A percentile compares a stretch with the other conserved stretches of the same genome.
Conservation (phyloP, 345 rosid species). For the Syzygium aromaticum region DNA sequence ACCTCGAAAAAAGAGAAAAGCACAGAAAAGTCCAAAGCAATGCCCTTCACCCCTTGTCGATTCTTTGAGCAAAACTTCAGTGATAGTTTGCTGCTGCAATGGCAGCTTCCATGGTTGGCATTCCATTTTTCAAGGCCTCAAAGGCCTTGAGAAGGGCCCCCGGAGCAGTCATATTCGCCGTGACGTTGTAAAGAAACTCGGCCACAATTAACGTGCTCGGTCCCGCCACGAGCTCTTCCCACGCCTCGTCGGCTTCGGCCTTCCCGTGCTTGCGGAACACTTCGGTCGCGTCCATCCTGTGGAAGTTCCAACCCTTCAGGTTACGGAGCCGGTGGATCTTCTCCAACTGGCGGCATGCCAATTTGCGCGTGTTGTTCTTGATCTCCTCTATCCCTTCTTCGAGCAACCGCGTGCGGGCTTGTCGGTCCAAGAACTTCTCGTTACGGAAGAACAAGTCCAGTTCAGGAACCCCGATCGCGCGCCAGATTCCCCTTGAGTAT, state of each 20-base stretch:
- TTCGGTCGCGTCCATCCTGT: conserved; percentile 55
- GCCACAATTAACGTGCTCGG: conserved; percentile 51
- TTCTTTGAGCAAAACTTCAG: background rate
- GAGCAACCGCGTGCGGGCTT: conserved; percentile 18
- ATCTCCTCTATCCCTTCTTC: conserved; percentile 39
- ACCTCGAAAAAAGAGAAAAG: background rate
- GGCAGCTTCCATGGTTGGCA: background rate
- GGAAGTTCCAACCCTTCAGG: conserved; percentile 55
- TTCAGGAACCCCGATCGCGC: conserved; percentile 73
- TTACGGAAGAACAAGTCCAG: conserved; percentile 39
- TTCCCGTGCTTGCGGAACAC: conserved; percentile 28
- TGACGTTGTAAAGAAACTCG: conserved; percentile 28
- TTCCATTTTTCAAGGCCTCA: background rate
- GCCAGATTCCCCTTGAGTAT: conserved; percentile 36
- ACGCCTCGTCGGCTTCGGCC: conserved; percentile 49
- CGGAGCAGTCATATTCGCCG: background rate
- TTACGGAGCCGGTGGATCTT: conserved; percentile 48
- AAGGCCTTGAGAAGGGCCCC: background rate
- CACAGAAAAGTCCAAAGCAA: background rate
- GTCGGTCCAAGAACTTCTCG: conserved; percentile 23
- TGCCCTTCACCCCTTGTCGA: background rate
- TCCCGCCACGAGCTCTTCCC: conserved; percentile 52
- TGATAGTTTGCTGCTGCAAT: background rate
- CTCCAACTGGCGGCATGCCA: conserved; percentile 53
- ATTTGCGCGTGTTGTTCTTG: conserved; percentile 39